Conservation (phyloP, 2,329 filamentous ascomycete genomes). For the Aspergillus terreus region DNA sequence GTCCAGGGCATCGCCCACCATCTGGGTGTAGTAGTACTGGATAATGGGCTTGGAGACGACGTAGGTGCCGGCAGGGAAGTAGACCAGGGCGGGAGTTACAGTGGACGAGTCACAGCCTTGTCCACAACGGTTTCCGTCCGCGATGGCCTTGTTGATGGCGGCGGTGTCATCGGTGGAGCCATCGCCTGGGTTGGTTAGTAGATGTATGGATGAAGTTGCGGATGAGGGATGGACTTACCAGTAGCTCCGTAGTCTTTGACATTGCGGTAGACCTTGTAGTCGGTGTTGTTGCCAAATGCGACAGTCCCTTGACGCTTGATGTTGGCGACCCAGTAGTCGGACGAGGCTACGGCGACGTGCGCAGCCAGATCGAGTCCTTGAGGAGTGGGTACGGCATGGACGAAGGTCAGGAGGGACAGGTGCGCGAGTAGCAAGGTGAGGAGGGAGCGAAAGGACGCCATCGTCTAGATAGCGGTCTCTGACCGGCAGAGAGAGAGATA, state of each 20-base stretch:
- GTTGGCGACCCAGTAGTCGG: constrained; percentile 67
- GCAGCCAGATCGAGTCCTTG: constrained; percentile 15
- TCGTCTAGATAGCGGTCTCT: constrained; percentile 23
- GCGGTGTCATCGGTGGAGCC: constrained; percentile 76
- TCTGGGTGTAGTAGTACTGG: constrained; percentile 89
- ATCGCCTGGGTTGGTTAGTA: constrained; percentile 46
- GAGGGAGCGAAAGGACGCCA: constrained; percentile 21
- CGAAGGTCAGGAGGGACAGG: constrained; percentile 29
- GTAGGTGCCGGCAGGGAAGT: constrained; percentile 88
- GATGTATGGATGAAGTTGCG: background rate
- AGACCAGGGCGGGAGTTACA: constrained; percentile 78
- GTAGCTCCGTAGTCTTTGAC: constrained; percentile 72
- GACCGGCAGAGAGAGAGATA: constrained; percentile 26
- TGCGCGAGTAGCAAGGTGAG: constrained; percentile 28
- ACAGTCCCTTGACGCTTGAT: constrained; percentile 67
- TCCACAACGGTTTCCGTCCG: constrained; percentile 75
- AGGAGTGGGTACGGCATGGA: constrained; percentile 30
- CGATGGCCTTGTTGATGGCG: constrained; percentile 82
- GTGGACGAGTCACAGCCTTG: constrained; percentile 79
- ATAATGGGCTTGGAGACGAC: constrained; percentile 73
- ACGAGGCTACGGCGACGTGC: constrained; percentile 19
- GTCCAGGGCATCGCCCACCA: constrained; percentile 74
- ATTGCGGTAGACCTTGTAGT: constrained; percentile 73
- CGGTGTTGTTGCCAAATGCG: constrained; percentile 54
- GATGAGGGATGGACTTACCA: constrained; percentile 50